A percentile compares a stretch with the other conserved stretches of the same genome.
phyloP scores from a whole-genome alignment of 306 rosid species.

The Citrullus amarus region DNA sequence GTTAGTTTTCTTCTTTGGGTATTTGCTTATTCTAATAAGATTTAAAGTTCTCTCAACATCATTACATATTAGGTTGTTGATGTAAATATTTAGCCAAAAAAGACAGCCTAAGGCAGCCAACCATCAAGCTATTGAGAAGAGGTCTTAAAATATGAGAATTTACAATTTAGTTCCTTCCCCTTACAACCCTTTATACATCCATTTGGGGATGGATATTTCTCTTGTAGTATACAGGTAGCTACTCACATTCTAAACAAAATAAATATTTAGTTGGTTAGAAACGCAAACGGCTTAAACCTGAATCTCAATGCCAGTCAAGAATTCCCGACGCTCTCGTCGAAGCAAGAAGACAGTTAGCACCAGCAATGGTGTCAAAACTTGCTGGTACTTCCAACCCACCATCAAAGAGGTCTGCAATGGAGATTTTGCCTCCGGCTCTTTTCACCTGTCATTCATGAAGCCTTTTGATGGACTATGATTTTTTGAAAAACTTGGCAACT shows the following conservation, averaged over 20 bases:
- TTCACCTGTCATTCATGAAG: not conserved
- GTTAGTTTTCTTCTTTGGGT: not conserved
- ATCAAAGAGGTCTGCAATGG: not conserved
- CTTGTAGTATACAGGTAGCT: not conserved
- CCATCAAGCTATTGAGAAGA: not conserved
- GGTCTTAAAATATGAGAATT: not conserved
- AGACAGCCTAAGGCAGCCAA: not conserved
- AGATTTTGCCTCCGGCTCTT: not conserved
- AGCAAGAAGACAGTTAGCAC: not conserved
- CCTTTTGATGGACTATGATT: slow-evolving; percentile 9
- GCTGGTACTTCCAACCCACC: slow-evolving; percentile 4
- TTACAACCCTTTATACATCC: slow-evolving; percentile 1
- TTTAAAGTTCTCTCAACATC: not conserved
- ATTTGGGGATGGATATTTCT: slow-evolving; percentile 1
- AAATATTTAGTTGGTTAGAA: not conserved
- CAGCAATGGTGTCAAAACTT: slow-evolving; percentile 6
- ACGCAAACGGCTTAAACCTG: not conserved
- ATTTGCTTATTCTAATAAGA: not conserved
- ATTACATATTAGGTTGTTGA: not conserved
- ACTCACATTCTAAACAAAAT: not conserved
- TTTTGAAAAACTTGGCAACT: slow-evolving; percentile 62
- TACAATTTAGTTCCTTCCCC: slow-evolving; percentile 6
- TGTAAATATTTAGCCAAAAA: not conserved
- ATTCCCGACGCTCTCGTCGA: not conserved
- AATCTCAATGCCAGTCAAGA: not conserved